A percentile compares a stretch with the other conserved stretches of the same genome.
Evolutionary conservation across 768 basidiomycete genomes (phyloP).

Genomic region (Naganishia vishniacii): DNA sequence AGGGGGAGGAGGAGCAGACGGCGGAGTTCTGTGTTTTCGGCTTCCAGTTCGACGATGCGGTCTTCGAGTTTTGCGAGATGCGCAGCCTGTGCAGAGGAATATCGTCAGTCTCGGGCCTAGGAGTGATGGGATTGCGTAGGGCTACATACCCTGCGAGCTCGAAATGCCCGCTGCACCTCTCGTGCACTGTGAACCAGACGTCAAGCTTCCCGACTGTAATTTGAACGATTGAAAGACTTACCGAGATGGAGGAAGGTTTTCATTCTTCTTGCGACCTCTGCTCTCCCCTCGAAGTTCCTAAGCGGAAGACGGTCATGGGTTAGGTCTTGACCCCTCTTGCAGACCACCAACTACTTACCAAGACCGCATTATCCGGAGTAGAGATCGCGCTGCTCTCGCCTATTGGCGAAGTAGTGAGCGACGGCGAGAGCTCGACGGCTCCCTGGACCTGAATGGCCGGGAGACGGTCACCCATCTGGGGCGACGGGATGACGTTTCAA

Average conservation of each 20-base stretch:
- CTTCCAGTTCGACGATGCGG: constrained; percentile 46
- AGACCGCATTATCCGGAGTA: constrained; percentile 4
- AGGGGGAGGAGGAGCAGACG: constrained; percentile 36
- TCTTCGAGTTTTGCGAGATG: constrained; percentile 49
- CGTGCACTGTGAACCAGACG: constrained; percentile 44
- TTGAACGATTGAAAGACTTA: too few relatives aligned
- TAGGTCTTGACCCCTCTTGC: too few relatives aligned
- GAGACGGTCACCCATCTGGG: constrained; percentile 10
- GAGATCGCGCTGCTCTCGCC: neutral
- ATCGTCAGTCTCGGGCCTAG: too few relatives aligned
- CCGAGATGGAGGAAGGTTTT: constrained; percentile 23
- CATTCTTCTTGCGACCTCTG: constrained; percentile 46
- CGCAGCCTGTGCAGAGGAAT: constrained; percentile 31
- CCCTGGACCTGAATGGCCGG: neutral
- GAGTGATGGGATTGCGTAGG: neutral
- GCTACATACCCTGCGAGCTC: constrained; percentile 37
- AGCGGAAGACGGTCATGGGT: neutral
- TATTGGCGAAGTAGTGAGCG: constrained; percentile 14
- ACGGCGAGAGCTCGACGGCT: neutral
- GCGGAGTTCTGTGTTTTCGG: constrained; percentile 47
- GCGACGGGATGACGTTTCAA: constrained; percentile 1
- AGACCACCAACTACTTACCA: neutral
- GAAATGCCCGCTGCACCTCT: constrained; percentile 49
- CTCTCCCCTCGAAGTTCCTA: constrained; percentile 40
- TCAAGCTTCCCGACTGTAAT: too few relatives aligned